Conservation (phyloP, 495 filamentous ascomycete genomes). For the Xylaria curta region DNA sequence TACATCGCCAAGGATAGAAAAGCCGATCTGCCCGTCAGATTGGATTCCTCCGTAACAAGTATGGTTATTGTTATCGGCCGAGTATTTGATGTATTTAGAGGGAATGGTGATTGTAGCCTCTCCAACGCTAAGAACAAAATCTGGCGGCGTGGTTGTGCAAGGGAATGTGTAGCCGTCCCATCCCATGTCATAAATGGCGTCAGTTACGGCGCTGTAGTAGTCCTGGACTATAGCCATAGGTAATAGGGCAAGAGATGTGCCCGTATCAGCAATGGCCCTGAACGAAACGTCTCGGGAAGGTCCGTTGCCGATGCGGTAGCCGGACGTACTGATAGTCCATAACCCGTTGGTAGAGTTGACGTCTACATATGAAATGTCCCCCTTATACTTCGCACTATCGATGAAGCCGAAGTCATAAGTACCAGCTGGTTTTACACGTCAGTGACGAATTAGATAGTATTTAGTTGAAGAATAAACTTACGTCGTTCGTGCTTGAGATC, state of each 20-base stretch:
- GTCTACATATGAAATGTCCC: constrained; percentile 63
- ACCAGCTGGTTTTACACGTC: constrained; percentile 50
- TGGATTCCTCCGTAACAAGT: constrained; percentile 70
- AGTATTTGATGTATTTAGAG: constrained; percentile 62
- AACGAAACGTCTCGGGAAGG: constrained; percentile 43
- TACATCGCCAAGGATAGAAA: constrained; percentile 76
- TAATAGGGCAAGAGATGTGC: constrained; percentile 72
- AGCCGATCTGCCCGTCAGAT: constrained; percentile 62
- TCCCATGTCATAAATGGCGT: constrained; percentile 50
- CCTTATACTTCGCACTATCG: constrained; percentile 66
- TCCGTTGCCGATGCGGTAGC: constrained; percentile 63
- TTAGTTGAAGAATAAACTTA: constrained; percentile 19
- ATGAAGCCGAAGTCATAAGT: constrained; percentile 76
- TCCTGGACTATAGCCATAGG: constrained; percentile 56
- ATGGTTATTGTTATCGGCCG: constrained; percentile 31
- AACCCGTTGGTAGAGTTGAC: constrained; percentile 67
- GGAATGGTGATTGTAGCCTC: constrained; percentile 56
- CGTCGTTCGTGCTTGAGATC: constrained; percentile 65
- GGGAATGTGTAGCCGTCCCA: constrained; percentile 68
- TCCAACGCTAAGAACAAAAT: constrained; percentile 64
- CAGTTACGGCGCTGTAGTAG: constrained; percentile 67
- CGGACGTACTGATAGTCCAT: constrained; percentile 70
- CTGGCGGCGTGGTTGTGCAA: constrained; percentile 63
- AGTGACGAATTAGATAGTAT: not conserved
- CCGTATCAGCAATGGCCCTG: constrained; percentile 65